phyloP scores from a whole-genome alignment of 805 yeast species.

The Vanderwaltozyma tropicalis region DNA sequence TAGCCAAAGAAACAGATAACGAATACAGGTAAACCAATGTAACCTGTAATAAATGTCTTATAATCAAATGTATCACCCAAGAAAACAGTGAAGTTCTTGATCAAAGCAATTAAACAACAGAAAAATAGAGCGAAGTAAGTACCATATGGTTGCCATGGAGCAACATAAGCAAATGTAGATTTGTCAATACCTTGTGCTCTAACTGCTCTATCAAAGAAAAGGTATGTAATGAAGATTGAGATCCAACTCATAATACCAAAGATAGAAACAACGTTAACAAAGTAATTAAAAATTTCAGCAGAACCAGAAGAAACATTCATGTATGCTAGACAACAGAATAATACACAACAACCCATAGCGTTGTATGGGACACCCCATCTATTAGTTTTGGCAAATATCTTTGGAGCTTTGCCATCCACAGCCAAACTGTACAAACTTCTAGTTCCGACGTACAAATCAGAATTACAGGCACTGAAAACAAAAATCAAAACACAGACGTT shows the following conservation, averaged over 20 bases:
- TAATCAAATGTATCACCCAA: constrained; percentile 50
- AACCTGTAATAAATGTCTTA: constrained; percentile 65
- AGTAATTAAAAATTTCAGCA: constrained; percentile 49
- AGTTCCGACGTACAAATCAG: constrained; percentile 68
- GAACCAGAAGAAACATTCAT: constrained; percentile 56
- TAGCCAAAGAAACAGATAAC: constrained; percentile 45
- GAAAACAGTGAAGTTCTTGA: constrained; percentile 67
- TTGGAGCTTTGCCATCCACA: constrained; percentile 65
- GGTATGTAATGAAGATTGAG: constrained; percentile 55
- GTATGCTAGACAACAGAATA: constrained; percentile 56
- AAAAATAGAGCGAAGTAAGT: constrained; percentile 46
- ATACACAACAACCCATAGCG: constrained; percentile 40
- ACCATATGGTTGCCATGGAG: constrained; percentile 64
- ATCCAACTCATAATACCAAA: constrained; percentile 71
- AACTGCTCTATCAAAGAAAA: constrained; percentile 54
- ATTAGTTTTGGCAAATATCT: constrained; percentile 51
- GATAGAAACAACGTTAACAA: constrained; percentile 68
- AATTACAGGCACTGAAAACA: constrained; percentile 74
- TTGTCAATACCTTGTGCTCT: constrained; percentile 57
- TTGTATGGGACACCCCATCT: constrained; percentile 60
- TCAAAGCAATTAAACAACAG: constrained; percentile 45
- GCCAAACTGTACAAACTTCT: constrained; percentile 67
- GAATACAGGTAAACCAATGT: constrained; percentile 56
- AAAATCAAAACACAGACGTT: constrained; percentile 70
- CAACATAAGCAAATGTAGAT: constrained; percentile 44